Evolutionary conservation across 345 rosid species (phyloP).

Genomic region (Acer yangbiense): DNA sequence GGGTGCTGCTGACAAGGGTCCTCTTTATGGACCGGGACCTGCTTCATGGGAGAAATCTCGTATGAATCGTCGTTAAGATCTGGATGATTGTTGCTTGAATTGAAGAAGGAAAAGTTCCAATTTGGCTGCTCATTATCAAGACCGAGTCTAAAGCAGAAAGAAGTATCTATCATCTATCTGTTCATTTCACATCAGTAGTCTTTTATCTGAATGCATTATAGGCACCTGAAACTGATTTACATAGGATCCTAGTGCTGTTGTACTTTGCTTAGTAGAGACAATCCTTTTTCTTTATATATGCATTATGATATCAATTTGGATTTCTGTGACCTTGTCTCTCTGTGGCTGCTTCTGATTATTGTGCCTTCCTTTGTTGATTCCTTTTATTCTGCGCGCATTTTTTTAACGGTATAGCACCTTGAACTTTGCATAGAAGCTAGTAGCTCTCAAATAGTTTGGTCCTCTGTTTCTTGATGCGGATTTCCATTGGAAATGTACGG

Average conservation of each 20-base stretch:
- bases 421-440: constrained; percentile 6
- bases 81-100: constrained; percentile 21
- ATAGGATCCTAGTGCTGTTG: constrained; percentile 27
- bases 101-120: constrained; percentile 27
- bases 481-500: neutral
- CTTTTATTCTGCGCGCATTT: neutral
- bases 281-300: constrained; percentile 16
- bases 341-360: neutral
- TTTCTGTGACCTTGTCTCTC: constrained; percentile 10
- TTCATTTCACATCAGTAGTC: constrained; percentile 37
- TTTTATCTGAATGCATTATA: constrained; percentile 40
- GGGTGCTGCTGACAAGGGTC: constrained; percentile 70
- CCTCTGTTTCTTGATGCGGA: constrained; percentile 9
- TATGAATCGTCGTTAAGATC: constrained; percentile 57
- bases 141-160: constrained; percentile 27
- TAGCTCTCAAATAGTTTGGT: neutral
- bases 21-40: constrained; percentile 64
- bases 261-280: constrained; percentile 26
- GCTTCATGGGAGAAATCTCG: constrained; percentile 79
- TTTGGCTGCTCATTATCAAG: constrained; percentile 20
- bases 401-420: neutral
- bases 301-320: constrained; percentile 14
- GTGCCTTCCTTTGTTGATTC: neutral
- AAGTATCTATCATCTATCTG: constrained; percentile 35
- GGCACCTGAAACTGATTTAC: constrained; percentile 34